Evolutionary conservation across 176 grass and related monocot genomes (phyloP).

Genomic region (Cenchrus americanus): DNA sequence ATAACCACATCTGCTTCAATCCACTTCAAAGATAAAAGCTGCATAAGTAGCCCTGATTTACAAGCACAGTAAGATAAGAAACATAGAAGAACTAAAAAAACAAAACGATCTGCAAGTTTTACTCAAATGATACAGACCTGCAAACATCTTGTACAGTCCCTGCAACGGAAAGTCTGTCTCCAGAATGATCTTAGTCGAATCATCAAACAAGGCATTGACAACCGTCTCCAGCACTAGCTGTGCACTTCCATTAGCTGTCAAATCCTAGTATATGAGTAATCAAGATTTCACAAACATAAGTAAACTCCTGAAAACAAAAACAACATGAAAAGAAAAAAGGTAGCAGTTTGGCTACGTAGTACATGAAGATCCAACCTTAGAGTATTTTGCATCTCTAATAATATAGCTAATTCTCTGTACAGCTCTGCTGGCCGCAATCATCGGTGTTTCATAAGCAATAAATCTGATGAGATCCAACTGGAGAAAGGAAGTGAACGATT

Average conservation of each 20-base stretch:
- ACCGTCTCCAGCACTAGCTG: not conserved
- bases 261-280: not conserved
- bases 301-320: not conserved
- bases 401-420: constrained; percentile 8
- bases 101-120: not conserved
- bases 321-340: not conserved
- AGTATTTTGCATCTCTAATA: not conserved
- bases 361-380: not conserved
- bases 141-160: not conserved
- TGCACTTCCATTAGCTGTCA: not conserved
- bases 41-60: not conserved
- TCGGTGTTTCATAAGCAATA: not conserved
- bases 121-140: not conserved
- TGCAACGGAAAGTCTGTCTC: not conserved
- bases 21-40: not conserved
- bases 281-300: not conserved
- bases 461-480: constrained; percentile 15
- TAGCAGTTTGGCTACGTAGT: not conserved
- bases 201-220: not conserved
- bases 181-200: not conserved
- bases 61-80: not conserved
- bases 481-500: not conserved
- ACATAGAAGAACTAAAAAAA: not conserved
- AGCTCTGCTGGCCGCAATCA: not conserved
- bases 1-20: not conserved